Evolutionary conservation across 805 yeast species (phyloP), one percentile per base, ranked within the genome.

Genomic region (Yueomyces sp.): DNA sequence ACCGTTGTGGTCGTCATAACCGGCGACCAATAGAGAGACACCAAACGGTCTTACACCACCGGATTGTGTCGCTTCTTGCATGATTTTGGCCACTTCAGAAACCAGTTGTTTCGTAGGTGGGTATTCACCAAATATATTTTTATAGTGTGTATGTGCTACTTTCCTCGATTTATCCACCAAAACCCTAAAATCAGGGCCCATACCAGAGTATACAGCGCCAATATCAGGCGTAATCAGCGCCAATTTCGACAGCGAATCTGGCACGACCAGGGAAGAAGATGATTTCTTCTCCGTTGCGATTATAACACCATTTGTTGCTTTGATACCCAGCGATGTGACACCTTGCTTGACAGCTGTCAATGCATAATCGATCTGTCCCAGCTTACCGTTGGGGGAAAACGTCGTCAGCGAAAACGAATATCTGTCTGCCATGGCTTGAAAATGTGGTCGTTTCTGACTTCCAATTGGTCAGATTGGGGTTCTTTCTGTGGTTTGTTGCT

Each of bases 21-120:
- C 98, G 7, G 96, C 99, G 26, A 92, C 87, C 45, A 92, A 70
- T 45, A 92, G 69, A 8, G 96, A 85, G 27, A 94, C 96, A 47
- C 99, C 99, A 62, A 79, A 92, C n/a, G 98, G 99, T 61, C 99
- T 78, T 49, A 92, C 95, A 65, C 98, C 99, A 42, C 96, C 98
- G 43, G 87, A 80, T 62, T 92, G 98, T 2, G 97, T 92, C n/a
- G 95, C 88, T 63, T 90, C 96, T 65, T 92, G 99, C 85, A 92
- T 94, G 43, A 87, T 81, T 58, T 84, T 84, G 43, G 99, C 99
- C 51, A 92, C 78, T 62, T 92, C 96, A 49, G 88, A 85, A 29
- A 92, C 97, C 53, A 92, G 70, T 50, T 90, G 82, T 60, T 85
- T 84, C 3, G 95, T 92, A 39, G 97, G 96, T 9, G 98, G 99